Base-by-base conservation (phyloP, 75 land plant genomes). In the Cryptomeria japonica region DNA sequence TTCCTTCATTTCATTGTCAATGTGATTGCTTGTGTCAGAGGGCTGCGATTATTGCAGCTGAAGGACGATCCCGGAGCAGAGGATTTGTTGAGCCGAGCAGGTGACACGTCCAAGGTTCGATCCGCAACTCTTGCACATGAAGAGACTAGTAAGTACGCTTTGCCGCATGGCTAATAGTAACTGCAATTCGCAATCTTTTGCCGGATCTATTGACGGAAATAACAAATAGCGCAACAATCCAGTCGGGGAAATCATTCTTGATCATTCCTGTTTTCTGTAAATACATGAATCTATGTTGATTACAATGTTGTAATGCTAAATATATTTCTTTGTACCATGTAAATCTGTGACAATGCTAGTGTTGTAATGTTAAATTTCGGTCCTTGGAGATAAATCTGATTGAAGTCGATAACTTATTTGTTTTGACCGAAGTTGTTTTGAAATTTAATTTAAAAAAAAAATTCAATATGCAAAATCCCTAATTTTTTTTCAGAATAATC, bases 101-200 rank as follows among this genome's bases (percentile, higher is more conserved):
- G 22, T 13, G 83, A 80, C 47, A 41, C 53, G 47, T 46, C 11
- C 51, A 28, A 82, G 53, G 51, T 44, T 46, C 84, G 34, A 46
- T 82, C 49, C n/a, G n/a, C 84, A 28, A 49, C 31, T 22, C 28
- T 46, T 39, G 84, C 49, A 82, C 31, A 46, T 25, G 84, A 82
- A 12, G 84, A 44, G 51, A 82, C 84, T 46, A 82, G 84, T 82
- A 82, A 82, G 84, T 82, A 46, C 46, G 84, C 28, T 46, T 7
- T 39, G 75, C 75, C 72, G 72, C 25, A 5, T 68, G n/a, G 72
- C 37, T 12, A 34, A 75, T 12, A 28, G 28, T 75, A 75, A 11
- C 15, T 0, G 13, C 31, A n/a, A n/a, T 72, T 32, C 77, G 37
- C 37, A 32, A 14, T 34, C 32, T 13, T 75, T 10, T 64, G 70